Conservation (phyloP, 805 yeast species). For the Yarrowia sp. region DNA sequence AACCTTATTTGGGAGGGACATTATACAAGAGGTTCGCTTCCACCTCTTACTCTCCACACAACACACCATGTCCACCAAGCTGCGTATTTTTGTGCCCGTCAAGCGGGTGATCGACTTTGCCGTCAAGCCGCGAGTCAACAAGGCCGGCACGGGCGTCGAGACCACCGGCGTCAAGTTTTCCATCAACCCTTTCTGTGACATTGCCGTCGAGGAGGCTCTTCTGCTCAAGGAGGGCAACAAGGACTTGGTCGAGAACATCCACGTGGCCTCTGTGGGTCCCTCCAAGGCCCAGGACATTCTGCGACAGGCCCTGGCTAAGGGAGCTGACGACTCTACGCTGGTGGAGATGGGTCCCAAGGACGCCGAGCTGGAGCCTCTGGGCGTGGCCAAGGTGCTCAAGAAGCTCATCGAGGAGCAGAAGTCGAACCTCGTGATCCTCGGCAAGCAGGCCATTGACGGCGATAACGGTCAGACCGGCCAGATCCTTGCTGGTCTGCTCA, state of each 20-base stretch:
- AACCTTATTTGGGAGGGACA: background rate
- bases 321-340: conserved; percentile 82
- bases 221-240: conserved; percentile 67
- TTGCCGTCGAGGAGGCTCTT: conserved; percentile 94
- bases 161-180: conserved; percentile 87
- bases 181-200: conserved; percentile 96
- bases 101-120: conserved; percentile 95
- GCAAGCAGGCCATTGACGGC: conserved; percentile 96
- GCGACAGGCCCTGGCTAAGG: conserved; percentile 90
- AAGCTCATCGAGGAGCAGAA: conserved; percentile 66
- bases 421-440: conserved; percentile 80
- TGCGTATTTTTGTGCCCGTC: conserved; percentile 80
- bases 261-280: conserved; percentile 90
- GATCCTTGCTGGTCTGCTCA: conserved; percentile 87
- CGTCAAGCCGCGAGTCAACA: conserved; percentile 86
- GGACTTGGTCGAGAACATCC: conserved; percentile 69
- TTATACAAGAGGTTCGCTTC: too few species aligned
- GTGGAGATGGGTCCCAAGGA: conserved; percentile 71
- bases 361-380: conserved; percentile 69
- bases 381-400: conserved; percentile 80
- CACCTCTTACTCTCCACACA: background rate
- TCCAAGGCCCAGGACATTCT: conserved; percentile 82
- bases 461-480: conserved; percentile 96
- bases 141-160: conserved; percentile 78
- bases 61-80: conserved; percentile 26